phyloP scores from a whole-genome alignment of 495 filamentous ascomycete species.

The Pyrenopolyporus hunteri region DNA sequence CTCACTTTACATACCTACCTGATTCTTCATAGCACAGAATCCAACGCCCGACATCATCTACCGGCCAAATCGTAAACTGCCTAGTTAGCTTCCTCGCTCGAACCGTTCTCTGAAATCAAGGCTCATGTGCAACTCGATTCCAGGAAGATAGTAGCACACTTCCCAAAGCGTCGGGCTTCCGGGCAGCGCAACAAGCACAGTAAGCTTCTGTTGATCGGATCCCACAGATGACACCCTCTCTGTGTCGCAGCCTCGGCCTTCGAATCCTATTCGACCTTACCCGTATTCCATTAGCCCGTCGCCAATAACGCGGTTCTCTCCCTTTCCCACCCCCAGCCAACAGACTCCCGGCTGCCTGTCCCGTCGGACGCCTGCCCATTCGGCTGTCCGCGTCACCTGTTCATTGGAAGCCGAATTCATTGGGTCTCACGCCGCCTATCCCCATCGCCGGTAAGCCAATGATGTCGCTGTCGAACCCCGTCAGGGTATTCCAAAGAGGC shows the following conservation, averaged over 20 bases:
- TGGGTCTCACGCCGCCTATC: conserved; percentile 17
- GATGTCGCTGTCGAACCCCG: conserved; percentile 9
- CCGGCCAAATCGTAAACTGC: background rate
- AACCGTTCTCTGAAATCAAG: background rate
- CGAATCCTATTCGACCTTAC: conserved; percentile 33
- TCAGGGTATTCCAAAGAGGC: conserved; percentile 27
- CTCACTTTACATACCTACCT: background rate
- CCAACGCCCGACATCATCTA: too few relatives aligned
- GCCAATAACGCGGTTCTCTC: conserved; percentile 19
- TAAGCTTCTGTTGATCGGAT: conserved; percentile 41
- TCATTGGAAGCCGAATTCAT: conserved; percentile 31
- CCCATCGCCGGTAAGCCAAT: conserved; percentile 18
- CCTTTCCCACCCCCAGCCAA: conserved; percentile 2
- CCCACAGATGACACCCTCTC: conserved; percentile 34
- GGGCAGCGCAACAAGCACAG: conserved; percentile 23
- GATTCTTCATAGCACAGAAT: too few relatives aligned
- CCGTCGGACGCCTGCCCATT: conserved; percentile 25
- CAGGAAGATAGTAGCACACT: conserved; percentile 16
- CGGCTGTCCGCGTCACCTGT: conserved; percentile 37
- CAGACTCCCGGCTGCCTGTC: conserved; percentile 28
- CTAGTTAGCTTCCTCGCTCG: too few relatives aligned
- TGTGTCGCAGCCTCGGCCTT: conserved; percentile 27
- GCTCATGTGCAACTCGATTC: conserved; percentile 4
- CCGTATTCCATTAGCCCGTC: conserved; percentile 29
- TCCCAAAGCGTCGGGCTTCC: conserved; percentile 34